These are phyloP conservation scores for Exophiala calicioides DNA, from an alignment of 2,329 filamentous ascomycete genomes.

Conservation along the genomic window DNA sequence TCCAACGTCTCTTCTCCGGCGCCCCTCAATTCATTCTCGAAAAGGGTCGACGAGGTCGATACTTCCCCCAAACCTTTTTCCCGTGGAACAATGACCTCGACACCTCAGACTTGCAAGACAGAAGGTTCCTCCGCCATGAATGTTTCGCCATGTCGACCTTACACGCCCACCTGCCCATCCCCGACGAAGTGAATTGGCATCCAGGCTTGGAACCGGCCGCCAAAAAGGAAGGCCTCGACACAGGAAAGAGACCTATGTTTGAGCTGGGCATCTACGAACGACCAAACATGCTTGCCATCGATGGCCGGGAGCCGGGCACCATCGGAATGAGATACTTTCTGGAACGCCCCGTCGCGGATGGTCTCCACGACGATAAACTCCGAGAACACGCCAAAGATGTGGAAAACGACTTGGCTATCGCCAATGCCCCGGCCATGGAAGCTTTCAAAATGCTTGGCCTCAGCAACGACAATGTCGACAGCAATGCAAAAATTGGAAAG, in stretches of 20 bases:
- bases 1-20: slow-evolving; percentile 45
- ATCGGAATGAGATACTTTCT: slow-evolving; percentile 51
- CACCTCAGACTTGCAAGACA: slow-evolving; percentile 44
- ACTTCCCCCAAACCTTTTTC: slow-evolving; percentile 47
- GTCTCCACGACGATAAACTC: slow-evolving; percentile 26
- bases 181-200: slow-evolving; percentile 38
- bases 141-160: slow-evolving; percentile 46
- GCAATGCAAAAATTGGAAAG: slow-evolving; percentile 41
- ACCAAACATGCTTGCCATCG: slow-evolving; percentile 51
- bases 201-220: slow-evolving; percentile 17
- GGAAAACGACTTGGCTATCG: slow-evolving; percentile 26
- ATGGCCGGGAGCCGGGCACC: slow-evolving; percentile 49
- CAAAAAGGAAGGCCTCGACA: slow-evolving; percentile 24
- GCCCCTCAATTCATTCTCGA: slow-evolving; percentile 49
- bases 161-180: slow-evolving; percentile 47
- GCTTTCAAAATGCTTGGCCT: slow-evolving; percentile 39
- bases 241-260: slow-evolving; percentile 42
- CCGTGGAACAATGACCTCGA: slow-evolving; percentile 45
- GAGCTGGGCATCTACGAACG: slow-evolving; percentile 50
- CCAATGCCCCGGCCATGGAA: slow-evolving; percentile 33
- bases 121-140: slow-evolving; percentile 42
- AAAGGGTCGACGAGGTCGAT: slow-evolving; percentile 41
- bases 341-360: slow-evolving; percentile 47
- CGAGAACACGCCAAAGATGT: slow-evolving; percentile 29
- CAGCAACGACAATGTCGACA: slow-evolving; percentile 31